These are phyloP conservation scores for Saccharomyces hybrid DNA, from an alignment of 1,139 yeast genomes.

Conservation along the genomic window DNA sequence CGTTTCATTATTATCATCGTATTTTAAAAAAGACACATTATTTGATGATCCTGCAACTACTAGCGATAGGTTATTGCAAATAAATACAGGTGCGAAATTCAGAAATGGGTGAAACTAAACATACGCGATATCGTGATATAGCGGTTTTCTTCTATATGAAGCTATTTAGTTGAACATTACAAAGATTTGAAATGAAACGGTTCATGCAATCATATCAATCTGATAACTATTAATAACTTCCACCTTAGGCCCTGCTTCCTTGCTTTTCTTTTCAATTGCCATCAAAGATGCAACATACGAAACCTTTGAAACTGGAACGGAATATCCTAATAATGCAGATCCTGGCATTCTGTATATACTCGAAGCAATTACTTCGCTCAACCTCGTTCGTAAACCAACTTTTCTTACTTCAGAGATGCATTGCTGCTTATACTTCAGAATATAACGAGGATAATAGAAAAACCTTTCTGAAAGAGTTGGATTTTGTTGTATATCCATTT, in stretches of 20 bases:
- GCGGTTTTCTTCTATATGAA: neutral
- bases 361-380: slow-evolving; percentile 17
- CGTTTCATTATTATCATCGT: neutral
- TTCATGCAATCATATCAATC: slow-evolving; percentile 13
- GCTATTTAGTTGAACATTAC: neutral
- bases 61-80: too few species aligned
- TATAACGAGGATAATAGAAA: slow-evolving; percentile 1
- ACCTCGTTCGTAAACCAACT: slow-evolving; percentile 16
- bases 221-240: slow-evolving; percentile 17
- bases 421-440: slow-evolving; percentile 9
- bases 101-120: too few species aligned
- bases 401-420: slow-evolving; percentile 11
- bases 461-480: neutral
- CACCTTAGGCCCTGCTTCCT: slow-evolving; percentile 4
- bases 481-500: neutral
- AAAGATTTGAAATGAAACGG: neutral
- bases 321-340: slow-evolving; percentile 20
- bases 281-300: slow-evolving; percentile 14
- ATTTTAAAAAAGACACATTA: too few species aligned
- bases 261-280: slow-evolving; percentile 7
- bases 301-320: slow-evolving; percentile 21
- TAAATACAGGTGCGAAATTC: too few species aligned
- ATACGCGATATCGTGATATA: neutral
- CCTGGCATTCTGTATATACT: slow-evolving; percentile 21
- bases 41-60: too few species aligned